These are phyloP conservation scores for Corinectria fuckeliana DNA, from an alignment of 2,329 filamentous ascomycete species.

Conservation along the genomic window DNA sequence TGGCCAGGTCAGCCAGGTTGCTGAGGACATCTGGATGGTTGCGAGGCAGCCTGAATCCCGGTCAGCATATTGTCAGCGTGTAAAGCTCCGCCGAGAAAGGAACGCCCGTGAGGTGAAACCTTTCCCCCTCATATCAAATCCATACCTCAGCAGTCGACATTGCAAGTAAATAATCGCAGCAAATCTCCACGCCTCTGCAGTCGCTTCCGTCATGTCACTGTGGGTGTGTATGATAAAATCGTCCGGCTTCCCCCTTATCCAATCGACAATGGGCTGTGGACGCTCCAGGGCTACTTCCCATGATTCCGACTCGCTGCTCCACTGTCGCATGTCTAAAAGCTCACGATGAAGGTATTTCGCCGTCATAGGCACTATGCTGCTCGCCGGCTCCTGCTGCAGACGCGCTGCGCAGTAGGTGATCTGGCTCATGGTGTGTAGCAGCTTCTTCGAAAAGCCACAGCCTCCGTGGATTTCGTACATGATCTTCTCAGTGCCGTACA, in stretches of 20 bases:
- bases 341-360: constrained; percentile 37
- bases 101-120: background rate
- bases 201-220: constrained; percentile 48
- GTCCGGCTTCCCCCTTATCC: constrained; percentile 37
- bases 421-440: constrained; percentile 47
- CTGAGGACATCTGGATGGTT: constrained; percentile 44
- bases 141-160: constrained; percentile 47
- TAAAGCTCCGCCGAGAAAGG: background rate
- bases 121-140: background rate
- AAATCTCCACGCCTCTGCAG: constrained; percentile 51
- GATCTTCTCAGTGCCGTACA: constrained; percentile 45
- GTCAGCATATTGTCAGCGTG: constrained; percentile 13
- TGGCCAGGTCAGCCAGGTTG: constrained; percentile 43
- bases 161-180: constrained; percentile 48
- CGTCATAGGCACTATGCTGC: constrained; percentile 41
- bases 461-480: constrained; percentile 49
- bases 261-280: constrained; percentile 34
- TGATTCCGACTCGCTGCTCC: constrained; percentile 41
- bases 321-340: constrained; percentile 44
- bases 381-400: constrained; percentile 43
- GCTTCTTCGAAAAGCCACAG: constrained; percentile 50
- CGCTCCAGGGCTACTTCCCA: constrained; percentile 29
- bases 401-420: constrained; percentile 47
- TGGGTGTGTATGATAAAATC: constrained; percentile 37
- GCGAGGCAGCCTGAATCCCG: constrained; percentile 42